phyloP scores from a whole-genome alignment of 2,329 filamentous ascomycete species.

The Cordyceps javanica region DNA sequence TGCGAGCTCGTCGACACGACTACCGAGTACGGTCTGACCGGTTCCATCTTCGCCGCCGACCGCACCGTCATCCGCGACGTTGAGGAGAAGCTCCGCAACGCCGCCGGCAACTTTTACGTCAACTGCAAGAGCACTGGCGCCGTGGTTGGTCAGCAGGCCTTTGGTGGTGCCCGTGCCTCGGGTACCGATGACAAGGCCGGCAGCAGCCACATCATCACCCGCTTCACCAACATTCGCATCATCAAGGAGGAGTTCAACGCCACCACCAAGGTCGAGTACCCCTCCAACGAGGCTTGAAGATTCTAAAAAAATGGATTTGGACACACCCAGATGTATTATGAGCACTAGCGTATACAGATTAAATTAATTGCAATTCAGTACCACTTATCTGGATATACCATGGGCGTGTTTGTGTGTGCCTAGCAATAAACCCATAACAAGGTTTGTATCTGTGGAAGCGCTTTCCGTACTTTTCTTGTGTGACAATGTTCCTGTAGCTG shows the following conservation, averaged over 20 bases:
- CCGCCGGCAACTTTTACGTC: conserved; percentile 80
- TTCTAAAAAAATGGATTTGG: background rate
- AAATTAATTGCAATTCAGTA: background rate
- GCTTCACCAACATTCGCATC: conserved; percentile 61
- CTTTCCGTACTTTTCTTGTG: too few relatives aligned
- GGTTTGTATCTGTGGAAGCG: too few relatives aligned
- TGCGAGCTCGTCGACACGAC: conserved; percentile 64
- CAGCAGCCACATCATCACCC: conserved; percentile 54
- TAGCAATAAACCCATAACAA: too few relatives aligned
- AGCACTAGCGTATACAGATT: conserved; percentile 8
- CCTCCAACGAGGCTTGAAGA: conserved; percentile 62
- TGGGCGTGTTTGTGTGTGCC: too few relatives aligned
- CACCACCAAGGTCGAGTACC: conserved; percentile 58
- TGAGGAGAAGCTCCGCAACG: conserved; percentile 64
- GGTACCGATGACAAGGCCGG: conserved; percentile 72
- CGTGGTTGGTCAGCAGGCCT: conserved; percentile 67
- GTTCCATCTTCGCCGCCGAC: conserved; percentile 68
- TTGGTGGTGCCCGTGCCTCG: conserved; percentile 61
- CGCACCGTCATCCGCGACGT: conserved; percentile 59
- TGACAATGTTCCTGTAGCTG: background rate
- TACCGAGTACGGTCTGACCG: conserved; percentile 72
- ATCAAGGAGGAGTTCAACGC: conserved; percentile 71
- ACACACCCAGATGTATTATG: conserved; percentile 8
- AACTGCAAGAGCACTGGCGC: conserved; percentile 77
- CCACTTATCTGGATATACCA: too few relatives aligned